Evolutionary conservation across 371 early-diverging fungal genomes (phyloP), one percentile per base, ranked within the genome.

Genomic region (Mortierella sp.): DNA sequence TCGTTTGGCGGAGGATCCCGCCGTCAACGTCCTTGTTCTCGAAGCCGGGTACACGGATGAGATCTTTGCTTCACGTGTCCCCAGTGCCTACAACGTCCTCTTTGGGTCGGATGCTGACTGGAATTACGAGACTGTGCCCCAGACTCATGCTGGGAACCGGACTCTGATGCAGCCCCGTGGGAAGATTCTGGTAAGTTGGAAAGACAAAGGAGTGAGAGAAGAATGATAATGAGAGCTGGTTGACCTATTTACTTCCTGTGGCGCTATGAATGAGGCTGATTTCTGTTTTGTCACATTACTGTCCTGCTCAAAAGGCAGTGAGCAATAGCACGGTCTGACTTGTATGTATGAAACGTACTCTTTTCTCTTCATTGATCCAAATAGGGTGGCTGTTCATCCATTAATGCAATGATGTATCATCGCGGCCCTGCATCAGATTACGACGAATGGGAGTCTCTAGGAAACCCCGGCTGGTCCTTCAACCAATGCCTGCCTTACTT

Each of bases 341-440:
- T n/a, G n/a, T n/a, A n/a, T n/a, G n/a, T n/a, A n/a, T 16, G 31
- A 58, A 28, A 60, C 48, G 48, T 48, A 8, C 48, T 16, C 24
- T 54, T 54, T 13, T 54, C 21, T 54, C 42, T 38, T 38, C 5
- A 5, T 38, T 38, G 42, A 38, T 8, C 3, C 14, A 6, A 31
- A 60, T 28, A 60, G 65, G 38, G 38, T 0, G 45, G 71, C 26
- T 60, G 45, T 28, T 63, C 65, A 0, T 65, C 80, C 34, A 81
- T 88, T 70, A 85, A 81, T 16, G 83, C 77, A 50, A 80, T 85
- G 81, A 82, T 82, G 55, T 87, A 89, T 73, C 88, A 88, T 50
- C 90, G 88, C 45, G 89, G 85, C 58, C 84, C 83, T 11, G 74
- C 83, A 24, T 83, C 80, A 8, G 90, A 90, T 47, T 90, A 80